Conservation (phyloP, 139 green algal species). For the Axilococcus clingmanii region DNA sequence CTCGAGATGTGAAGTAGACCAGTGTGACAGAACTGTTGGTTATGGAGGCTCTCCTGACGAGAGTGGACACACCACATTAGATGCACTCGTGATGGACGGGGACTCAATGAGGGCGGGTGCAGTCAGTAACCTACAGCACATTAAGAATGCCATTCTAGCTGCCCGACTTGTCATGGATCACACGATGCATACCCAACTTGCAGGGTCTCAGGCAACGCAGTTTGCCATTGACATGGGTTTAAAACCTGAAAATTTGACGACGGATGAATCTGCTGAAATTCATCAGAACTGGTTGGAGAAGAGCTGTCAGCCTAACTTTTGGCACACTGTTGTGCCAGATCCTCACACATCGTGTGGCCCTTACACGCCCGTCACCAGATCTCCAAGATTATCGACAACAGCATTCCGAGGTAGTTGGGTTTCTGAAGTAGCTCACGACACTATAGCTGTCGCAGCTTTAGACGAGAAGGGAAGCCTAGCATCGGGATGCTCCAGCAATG, state of each 20-base stretch:
- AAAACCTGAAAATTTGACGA: constrained; percentile 31
- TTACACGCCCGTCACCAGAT: constrained; percentile 24
- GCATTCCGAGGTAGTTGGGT: not conserved
- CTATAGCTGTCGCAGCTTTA: constrained; percentile 60
- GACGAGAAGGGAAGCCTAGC: constrained; percentile 31
- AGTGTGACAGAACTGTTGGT: constrained; percentile 65
- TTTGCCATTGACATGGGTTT: constrained; percentile 62
- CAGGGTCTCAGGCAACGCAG: constrained; percentile 35
- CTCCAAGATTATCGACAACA: not conserved
- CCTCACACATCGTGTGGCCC: constrained; percentile 38
- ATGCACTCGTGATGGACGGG: constrained; percentile 71
- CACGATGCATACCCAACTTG: constrained; percentile 55
- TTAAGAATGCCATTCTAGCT: constrained; percentile 32
- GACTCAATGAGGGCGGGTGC: constrained; percentile 52
- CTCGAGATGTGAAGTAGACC: constrained; percentile 35
- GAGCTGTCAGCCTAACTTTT: constrained; percentile 66
- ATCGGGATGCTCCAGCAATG: constrained; percentile 45
- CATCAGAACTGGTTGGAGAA: constrained; percentile 17
- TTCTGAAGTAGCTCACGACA: constrained; percentile 43
- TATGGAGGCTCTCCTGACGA: constrained; percentile 58
- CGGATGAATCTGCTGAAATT: constrained; percentile 9
- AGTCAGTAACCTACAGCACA: constrained; percentile 34
- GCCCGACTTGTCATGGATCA: constrained; percentile 51
- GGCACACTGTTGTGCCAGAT: constrained; percentile 41
- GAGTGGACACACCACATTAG: constrained; percentile 49